These are phyloP conservation scores for Pelargonium fulgidum DNA, from an alignment of 441 rosid species.

Conservation along the genomic window DNA sequence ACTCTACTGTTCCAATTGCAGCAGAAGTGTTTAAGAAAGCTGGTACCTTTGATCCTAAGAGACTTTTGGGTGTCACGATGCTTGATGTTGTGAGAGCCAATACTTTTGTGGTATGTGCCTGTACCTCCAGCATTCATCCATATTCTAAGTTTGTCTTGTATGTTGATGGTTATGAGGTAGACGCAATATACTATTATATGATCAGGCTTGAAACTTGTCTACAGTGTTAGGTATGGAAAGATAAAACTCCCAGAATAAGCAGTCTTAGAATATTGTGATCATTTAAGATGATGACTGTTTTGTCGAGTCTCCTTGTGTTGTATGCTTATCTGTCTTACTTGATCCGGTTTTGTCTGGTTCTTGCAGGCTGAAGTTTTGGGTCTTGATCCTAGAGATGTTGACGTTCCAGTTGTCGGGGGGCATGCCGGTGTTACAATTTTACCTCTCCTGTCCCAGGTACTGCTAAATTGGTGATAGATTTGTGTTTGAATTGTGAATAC, in stretches of 20 bases:
- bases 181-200: too few species aligned
- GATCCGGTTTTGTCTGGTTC: background rate
- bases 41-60: conserved; percentile 76
- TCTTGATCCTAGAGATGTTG: conserved; percentile 64
- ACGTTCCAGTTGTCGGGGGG: conserved; percentile 86
- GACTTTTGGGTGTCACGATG: conserved; percentile 73
- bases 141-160: background rate
- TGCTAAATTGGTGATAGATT: background rate
- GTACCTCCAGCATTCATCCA: background rate
- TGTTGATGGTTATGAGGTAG: background rate
- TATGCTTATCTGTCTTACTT: background rate
- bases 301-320: background rate
- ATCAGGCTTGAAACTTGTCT: too few species aligned
- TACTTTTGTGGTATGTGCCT: conserved; percentile 61
- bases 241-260: too few species aligned
- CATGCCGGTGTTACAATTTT: conserved; percentile 82
- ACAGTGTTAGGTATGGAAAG: too few species aligned
- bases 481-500: too few species aligned
- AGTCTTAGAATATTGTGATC: too few species aligned
- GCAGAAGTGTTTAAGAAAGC: conserved; percentile 85
- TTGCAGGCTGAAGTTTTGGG: conserved; percentile 66
- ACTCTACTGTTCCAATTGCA: conserved; percentile 83
- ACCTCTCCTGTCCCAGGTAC: conserved; percentile 72
- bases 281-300: background rate
- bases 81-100: conserved; percentile 87